These are phyloP conservation scores for Tuber microsphaerosporum DNA, from an alignment of 495 filamentous ascomycete genomes.

Conservation along the genomic window DNA sequence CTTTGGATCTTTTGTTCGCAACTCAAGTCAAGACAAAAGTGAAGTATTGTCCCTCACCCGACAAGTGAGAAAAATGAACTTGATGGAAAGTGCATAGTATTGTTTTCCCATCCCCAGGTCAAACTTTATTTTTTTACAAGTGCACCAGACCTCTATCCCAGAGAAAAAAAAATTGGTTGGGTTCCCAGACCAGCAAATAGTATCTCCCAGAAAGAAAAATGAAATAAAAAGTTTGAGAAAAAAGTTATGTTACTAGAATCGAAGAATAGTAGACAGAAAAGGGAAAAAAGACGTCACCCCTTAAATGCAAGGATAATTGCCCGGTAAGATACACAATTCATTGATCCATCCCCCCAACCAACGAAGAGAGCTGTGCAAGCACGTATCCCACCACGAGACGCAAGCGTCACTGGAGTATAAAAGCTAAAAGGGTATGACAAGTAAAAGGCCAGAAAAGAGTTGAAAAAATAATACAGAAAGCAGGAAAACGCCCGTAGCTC, in stretches of 20 bases:
- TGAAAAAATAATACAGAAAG: not conserved
- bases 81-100: not conserved
- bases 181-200: not conserved
- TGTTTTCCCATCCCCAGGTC: not conserved
- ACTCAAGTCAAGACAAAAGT: not conserved
- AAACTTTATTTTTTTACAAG: not conserved
- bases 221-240: not conserved
- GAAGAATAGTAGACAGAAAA: not conserved
- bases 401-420: not conserved
- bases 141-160: slow-evolving; percentile 1
- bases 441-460: not conserved
- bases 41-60: not conserved
- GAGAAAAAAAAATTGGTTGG: not conserved
- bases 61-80: not conserved
- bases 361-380: not conserved
- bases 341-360: not conserved
- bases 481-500: not conserved
- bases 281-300: not conserved
- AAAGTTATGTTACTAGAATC: not conserved
- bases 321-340: not conserved
- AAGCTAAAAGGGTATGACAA: not conserved
- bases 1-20: not conserved
- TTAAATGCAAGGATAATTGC: not conserved
- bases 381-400: not conserved
- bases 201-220: not conserved